phyloP scores from a whole-genome alignment of 306 rosid genomes.

The Quercus dentata region DNA sequence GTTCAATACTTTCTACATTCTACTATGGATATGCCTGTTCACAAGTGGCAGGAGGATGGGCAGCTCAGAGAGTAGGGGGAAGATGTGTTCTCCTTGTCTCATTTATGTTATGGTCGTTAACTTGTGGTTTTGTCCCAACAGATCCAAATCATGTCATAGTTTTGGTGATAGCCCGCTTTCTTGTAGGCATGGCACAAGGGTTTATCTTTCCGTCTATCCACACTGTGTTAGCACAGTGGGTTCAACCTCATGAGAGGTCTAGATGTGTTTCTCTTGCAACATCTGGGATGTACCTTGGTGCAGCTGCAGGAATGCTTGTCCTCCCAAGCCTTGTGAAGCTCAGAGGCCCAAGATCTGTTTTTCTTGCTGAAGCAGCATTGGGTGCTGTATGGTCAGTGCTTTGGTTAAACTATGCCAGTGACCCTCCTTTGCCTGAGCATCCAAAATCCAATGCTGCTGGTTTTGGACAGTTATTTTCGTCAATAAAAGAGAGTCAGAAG shows the following conservation, averaged over 20 bases:
- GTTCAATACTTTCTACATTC: conserved; percentile 82
- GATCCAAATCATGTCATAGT: conserved; percentile 58
- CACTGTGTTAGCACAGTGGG: conserved; percentile 97
- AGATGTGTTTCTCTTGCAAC: conserved; percentile 93
- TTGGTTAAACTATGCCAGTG: conserved; percentile 74
- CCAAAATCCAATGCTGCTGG: conserved; percentile 83
- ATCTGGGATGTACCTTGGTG: conserved; percentile 94
- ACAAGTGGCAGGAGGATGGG: conserved; percentile 97
- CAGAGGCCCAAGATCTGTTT: conserved; percentile 83
- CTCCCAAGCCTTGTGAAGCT: conserved; percentile 83
- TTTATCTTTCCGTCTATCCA: conserved; percentile 95
- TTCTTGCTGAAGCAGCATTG: conserved; percentile 70
- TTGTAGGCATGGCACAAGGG: conserved; percentile 92
- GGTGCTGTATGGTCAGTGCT: conserved; percentile 83
- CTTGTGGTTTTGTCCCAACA: conserved; percentile 75
- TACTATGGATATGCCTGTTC: conserved; percentile 96
- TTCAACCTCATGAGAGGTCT: conserved; percentile 93
- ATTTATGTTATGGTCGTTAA: conserved; percentile 76
- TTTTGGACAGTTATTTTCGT: conserved; percentile 45
- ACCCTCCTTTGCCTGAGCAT: conserved; percentile 66
- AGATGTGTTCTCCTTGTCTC: conserved; percentile 78
- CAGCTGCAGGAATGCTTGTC: conserved; percentile 82
- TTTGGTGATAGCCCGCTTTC: conserved; percentile 73
- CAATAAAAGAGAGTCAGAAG: conserved; percentile 35
- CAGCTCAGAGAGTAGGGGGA: conserved; percentile 87